phyloP scores from a whole-genome alignment of 352 stramenopile species.

The Chrysophaeum taylorii region DNA sequence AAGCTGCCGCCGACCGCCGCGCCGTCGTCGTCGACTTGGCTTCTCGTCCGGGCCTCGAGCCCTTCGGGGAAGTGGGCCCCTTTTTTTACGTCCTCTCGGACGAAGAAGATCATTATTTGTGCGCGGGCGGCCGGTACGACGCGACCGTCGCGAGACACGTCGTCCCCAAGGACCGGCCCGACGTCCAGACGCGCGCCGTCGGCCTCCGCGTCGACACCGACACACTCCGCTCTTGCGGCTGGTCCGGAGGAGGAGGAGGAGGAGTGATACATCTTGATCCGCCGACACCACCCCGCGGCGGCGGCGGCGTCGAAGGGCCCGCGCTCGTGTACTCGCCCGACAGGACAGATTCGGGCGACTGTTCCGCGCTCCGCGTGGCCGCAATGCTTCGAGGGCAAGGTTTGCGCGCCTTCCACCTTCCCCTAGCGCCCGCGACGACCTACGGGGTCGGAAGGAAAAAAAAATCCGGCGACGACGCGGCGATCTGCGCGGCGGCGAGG shows the following conservation, averaged over 20 bases:
- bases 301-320: not conserved
- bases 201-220: not conserved
- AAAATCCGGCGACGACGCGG: too few species aligned
- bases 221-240: not conserved
- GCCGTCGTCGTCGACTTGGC: not conserved
- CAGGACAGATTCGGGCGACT: not conserved
- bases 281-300: not conserved
- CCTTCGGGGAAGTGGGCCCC: not conserved
- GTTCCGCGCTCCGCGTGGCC: not conserved
- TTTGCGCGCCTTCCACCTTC: not conserved
- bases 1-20: not conserved
- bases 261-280: not conserved
- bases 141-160: not conserved
- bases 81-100: not conserved
- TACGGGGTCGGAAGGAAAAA: too few species aligned
- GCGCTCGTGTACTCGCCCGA: too few species aligned
- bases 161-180: not conserved
- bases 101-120: not conserved
- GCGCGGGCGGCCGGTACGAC: not conserved
- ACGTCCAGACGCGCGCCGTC: not conserved
- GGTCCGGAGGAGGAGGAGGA: not conserved
- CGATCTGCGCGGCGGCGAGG: too few species aligned
- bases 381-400: not conserved
- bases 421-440: too few species aligned
- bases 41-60: not conserved